Evolutionary conservation across 805 yeast genomes (phyloP).

Genomic region (Sungouiozyma ichnusensis): DNA sequence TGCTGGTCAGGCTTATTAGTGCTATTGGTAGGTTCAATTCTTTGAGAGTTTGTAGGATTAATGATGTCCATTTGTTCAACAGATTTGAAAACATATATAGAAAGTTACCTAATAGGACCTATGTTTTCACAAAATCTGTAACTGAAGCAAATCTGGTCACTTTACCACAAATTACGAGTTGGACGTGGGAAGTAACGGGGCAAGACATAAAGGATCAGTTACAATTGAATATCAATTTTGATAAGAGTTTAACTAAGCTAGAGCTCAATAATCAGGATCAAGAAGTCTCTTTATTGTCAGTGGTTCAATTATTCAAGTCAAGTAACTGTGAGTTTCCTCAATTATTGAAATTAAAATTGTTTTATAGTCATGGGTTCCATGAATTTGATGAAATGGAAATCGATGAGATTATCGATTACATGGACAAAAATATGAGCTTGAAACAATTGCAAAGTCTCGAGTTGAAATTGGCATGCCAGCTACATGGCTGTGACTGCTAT

Average conservation of each 20-base stretch:
- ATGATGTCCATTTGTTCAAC: background rate
- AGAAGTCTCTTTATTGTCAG: conserved; percentile 29
- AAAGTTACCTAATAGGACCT: background rate
- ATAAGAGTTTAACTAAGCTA: conserved; percentile 1
- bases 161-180: background rate
- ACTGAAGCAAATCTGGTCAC: background rate
- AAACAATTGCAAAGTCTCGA: conserved; percentile 34
- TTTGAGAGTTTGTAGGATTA: background rate
- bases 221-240: background rate
- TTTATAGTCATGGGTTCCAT: conserved; percentile 37
- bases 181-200: background rate
- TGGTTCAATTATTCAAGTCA: conserved; percentile 20
- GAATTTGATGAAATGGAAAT: conserved; percentile 30
- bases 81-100: background rate
- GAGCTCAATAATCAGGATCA: conserved; percentile 27
- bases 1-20: conserved; percentile 13
- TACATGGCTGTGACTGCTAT: conserved; percentile 37
- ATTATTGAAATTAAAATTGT: conserved; percentile 31
- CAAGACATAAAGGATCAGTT: background rate
- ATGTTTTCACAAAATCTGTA: background rate
- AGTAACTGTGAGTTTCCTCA: conserved; percentile 8
- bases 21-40: background rate
- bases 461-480: conserved; percentile 44
- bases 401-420: conserved; percentile 19
- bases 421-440: conserved; percentile 27